phyloP scores from a whole-genome alignment of 2,329 filamentous ascomycete genomes.

The Epichloe sp. region DNA sequence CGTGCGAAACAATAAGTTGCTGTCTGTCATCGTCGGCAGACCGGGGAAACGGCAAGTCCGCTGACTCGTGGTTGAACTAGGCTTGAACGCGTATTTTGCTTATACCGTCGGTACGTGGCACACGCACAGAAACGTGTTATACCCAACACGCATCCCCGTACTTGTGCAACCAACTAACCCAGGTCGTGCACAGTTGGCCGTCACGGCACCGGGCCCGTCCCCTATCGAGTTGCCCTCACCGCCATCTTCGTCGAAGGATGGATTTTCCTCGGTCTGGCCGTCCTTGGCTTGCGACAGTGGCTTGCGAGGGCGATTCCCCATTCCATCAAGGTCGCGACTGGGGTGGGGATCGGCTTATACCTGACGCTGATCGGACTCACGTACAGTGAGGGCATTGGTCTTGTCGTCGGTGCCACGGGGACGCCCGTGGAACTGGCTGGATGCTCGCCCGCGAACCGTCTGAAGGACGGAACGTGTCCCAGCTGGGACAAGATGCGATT shows the following conservation, averaged over 20 bases:
- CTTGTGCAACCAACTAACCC: conserved; percentile 2
- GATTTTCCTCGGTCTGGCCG: conserved; percentile 67
- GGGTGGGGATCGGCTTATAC: conserved; percentile 76
- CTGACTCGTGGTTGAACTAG: conserved; percentile 8
- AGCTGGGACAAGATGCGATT: conserved; percentile 61
- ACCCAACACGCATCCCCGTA: not conserved
- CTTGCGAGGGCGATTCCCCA: conserved; percentile 70
- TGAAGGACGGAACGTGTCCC: conserved; percentile 44
- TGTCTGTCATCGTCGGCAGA: not conserved
- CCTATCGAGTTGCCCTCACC: conserved; percentile 65
- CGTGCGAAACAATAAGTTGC: not conserved
- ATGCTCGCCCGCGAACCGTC: conserved; percentile 36
- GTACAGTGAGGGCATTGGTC: conserved; percentile 70
- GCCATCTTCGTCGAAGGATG: conserved; percentile 83
- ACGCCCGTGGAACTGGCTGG: conserved; percentile 68
- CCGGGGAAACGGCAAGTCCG: not conserved
- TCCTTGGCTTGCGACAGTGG: conserved; percentile 78
- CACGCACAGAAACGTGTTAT: conserved; percentile 7
- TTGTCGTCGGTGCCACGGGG: conserved; percentile 53
- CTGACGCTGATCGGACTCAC: conserved; percentile 64
- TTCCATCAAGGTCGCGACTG: conserved; percentile 77
- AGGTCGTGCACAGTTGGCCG: conserved; percentile 43
- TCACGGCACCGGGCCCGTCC: conserved; percentile 59
- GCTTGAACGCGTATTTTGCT: conserved; percentile 77
- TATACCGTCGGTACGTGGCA: conserved; percentile 39